phyloP scores from a whole-genome alignment of 1,139 yeast species.

The Yamadazyma mexicana region DNA sequence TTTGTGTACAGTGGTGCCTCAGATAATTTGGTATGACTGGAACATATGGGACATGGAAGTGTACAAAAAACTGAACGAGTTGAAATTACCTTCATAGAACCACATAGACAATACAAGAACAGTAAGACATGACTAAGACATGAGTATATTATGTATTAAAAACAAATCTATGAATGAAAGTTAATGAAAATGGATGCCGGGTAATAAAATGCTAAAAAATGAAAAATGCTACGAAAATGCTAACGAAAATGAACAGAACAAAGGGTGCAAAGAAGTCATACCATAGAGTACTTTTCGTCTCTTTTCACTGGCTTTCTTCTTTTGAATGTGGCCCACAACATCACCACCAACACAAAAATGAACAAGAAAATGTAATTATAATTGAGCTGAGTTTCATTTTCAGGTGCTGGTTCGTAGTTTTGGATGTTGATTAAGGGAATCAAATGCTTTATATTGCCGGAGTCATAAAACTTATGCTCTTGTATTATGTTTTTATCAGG shows the following conservation, averaged over 20 bases:
- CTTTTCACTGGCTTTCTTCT: slow-evolving; percentile 4
- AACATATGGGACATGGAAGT: slow-evolving; percentile 50
- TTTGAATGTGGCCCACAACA: slow-evolving; percentile 4
- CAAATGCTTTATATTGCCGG: slow-evolving; percentile 16
- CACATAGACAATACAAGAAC: not conserved
- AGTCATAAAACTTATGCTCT: slow-evolving; percentile 18
- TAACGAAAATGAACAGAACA: not conserved
- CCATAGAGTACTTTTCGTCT: slow-evolving; percentile 9
- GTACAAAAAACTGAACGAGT: slow-evolving; percentile 19
- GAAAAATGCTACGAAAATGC: not conserved
- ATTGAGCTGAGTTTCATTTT: slow-evolving; percentile 3
- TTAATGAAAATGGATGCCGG: not conserved
- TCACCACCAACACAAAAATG: slow-evolving; percentile 4
- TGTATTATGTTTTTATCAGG: slow-evolving; percentile 13
- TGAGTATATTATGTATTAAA: not conserved
- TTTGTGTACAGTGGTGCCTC: slow-evolving; percentile 42
- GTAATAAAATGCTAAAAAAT: slow-evolving; percentile 1
- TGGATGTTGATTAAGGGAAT: slow-evolving; percentile 16
- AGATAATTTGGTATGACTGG: slow-evolving; percentile 50
- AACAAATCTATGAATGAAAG: not conserved
- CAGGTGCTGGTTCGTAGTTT: slow-evolving; percentile 12
- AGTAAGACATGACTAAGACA: not conserved
- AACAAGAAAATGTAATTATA: slow-evolving; percentile 5
- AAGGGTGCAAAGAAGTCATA: slow-evolving; percentile 1
- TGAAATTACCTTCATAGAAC: not conserved